Conservation (phyloP, 1,284 basidiomycete genomes). For the Trametes sp. region DNA sequence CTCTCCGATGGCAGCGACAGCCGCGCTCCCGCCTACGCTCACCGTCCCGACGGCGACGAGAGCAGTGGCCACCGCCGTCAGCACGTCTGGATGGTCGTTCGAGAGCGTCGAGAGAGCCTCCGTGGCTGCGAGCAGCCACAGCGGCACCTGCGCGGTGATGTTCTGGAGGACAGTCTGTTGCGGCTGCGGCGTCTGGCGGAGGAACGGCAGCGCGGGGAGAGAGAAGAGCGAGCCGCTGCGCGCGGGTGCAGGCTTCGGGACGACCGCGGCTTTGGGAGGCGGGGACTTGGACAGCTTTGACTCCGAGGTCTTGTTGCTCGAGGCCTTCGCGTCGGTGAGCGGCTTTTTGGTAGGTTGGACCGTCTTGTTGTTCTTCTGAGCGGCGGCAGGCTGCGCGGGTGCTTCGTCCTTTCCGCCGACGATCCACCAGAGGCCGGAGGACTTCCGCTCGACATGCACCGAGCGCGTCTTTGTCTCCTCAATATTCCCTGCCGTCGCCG, state of each 20-base stretch:
- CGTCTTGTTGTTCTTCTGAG: constrained; percentile 4
- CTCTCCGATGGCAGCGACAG: constrained; percentile 28
- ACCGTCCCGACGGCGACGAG: constrained; percentile 76
- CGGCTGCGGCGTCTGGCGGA: constrained; percentile 35
- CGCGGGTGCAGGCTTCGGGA: background rate
- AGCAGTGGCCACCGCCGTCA: constrained; percentile 73
- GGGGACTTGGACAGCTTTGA: constrained; percentile 12
- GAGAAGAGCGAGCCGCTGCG: constrained; percentile 27
- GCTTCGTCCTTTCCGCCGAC: constrained; percentile 48
- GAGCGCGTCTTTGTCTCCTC: constrained; percentile 60
- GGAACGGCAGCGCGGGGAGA: constrained; percentile 27
- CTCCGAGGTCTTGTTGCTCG: constrained; percentile 11
- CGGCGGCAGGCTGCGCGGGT: background rate
- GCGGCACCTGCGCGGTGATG: constrained; percentile 63
- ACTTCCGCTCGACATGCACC: constrained; percentile 60
- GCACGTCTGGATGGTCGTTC: constrained; percentile 70
- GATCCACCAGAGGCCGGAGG: constrained; percentile 63
- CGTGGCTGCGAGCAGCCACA: constrained; percentile 75
- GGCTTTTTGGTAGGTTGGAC: constrained; percentile 19
- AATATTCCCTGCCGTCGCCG: constrained; percentile 57
- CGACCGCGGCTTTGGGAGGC: constrained; percentile 10
- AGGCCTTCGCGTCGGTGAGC: constrained; percentile 18
- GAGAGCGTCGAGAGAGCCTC: constrained; percentile 72
- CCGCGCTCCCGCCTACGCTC: constrained; percentile 47
- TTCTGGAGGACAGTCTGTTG: constrained; percentile 47